Evolutionary conservation across 495 filamentous ascomycete species (phyloP), one percentile per base, ranked within the genome.

Genomic region (Xylaria telfairii): DNA sequence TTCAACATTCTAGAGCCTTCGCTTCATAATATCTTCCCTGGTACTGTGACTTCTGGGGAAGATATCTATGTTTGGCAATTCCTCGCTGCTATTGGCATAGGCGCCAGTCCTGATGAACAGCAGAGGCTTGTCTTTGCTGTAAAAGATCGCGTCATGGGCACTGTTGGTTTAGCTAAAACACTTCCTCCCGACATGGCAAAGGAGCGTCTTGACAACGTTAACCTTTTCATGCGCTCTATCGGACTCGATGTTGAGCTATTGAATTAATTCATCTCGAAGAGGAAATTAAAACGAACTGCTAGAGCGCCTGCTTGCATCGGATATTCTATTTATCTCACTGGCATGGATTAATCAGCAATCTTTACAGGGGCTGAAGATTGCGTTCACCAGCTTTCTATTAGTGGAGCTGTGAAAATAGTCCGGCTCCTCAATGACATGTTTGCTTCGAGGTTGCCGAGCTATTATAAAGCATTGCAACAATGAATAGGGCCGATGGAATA

Each of bases 51-150:
- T 71, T 86, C 92, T 21, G 90, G 90, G 59, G 92, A 96, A 68
- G 96, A 99, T 76, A 90, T 96, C 74, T 96, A 98, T 75, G 94
- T 98, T 19, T 99, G 96, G 96, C 94, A 98, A 79, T 97, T 98
- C 81, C 86, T 99, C 70, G 96, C 96, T 21, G 94, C 95, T 10
- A 91, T 96, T 70, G 96, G 96, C 53, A 94, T 97, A 71, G 94
- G 93, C 42, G 95, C 96, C 44, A 94, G 88, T 79, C 93, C 93
- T 9, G 92, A 95, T 67, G 96, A 98, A 80, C 96, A 99, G 81
- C 94, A 97, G 80, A 86, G 93, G 56, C 84, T 99, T 57, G 96
- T 99, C 3, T 88, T 97, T 77, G 94, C 93, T 61, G 96, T 99
- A 61, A 99, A 98, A 90, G 96, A 98, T 74, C 90, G 95, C 67